Percentiles rank a stretch among this genome's conserved stretches.
Conservation (phyloP, 495 filamentous ascomycete genomes). For the Podospora fimiseda region DNA sequence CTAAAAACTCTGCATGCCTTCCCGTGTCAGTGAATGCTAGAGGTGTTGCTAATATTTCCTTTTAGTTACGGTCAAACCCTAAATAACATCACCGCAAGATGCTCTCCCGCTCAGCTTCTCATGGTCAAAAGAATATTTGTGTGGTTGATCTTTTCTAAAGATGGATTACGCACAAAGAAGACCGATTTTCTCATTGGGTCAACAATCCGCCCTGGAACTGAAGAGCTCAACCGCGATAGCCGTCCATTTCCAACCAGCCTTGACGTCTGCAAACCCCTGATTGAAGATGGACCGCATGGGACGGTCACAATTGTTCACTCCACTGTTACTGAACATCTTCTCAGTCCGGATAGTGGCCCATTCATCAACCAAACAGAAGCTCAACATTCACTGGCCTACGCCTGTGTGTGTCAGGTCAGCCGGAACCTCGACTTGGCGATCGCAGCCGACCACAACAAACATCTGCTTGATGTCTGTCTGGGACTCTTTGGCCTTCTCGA, state of each 20-base stretch:
- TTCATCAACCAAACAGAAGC: not conserved
- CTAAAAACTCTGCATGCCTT: not conserved
- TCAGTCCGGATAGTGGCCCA: not conserved
- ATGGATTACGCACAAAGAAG: not conserved
- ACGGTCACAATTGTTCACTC: not conserved
- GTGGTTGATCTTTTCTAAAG: not conserved
- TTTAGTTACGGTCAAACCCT: not conserved
- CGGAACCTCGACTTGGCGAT: not conserved
- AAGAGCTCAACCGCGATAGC: not conserved
- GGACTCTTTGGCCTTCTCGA: not conserved
- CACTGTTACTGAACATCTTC: not conserved
- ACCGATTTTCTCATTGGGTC: not conserved
- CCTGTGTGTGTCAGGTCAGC: not conserved
- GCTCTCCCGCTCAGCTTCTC: not conserved
- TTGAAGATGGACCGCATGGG: not conserved
- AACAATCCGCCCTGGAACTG: not conserved
- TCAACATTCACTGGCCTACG: not conserved
- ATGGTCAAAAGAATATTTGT: not conserved
- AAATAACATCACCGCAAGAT: not conserved
- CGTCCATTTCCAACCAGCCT: not conserved
- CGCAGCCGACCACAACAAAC: not conserved
- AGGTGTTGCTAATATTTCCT: no score
- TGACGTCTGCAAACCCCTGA: not conserved
- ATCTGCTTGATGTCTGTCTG: not conserved
- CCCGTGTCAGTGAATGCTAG: not conserved